These are phyloP conservation scores for Cyberlindnera xishuangbannaensis DNA, from an alignment of 805 yeast species.

Conservation along the genomic window DNA sequence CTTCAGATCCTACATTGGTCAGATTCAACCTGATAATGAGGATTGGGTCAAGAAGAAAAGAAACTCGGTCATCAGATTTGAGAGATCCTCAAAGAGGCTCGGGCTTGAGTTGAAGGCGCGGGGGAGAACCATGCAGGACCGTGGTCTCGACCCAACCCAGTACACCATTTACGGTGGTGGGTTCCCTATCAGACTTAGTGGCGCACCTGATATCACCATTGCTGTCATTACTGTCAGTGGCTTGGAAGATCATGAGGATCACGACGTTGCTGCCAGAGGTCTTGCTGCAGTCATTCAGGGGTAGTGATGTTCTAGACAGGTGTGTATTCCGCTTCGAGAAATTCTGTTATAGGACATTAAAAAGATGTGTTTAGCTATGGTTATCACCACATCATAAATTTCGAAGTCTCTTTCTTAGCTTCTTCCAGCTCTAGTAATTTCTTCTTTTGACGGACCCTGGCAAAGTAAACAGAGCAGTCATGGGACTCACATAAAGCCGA, in stretches of 20 bases:
- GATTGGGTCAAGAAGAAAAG: constrained; percentile 46
- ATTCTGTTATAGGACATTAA: neutral
- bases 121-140: constrained; percentile 33
- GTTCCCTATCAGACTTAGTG: constrained; percentile 38
- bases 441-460: constrained; percentile 38
- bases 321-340: no score
- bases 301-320: no score
- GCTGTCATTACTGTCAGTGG: constrained; percentile 54
- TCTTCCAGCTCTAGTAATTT: constrained; percentile 22
- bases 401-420: constrained; percentile 4
- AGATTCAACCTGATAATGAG: constrained; percentile 43
- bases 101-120: constrained; percentile 37
- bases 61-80: constrained; percentile 42
- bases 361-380: neutral
- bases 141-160: constrained; percentile 35
- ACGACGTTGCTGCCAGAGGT: constrained; percentile 37
- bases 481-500: constrained; percentile 47
- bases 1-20: constrained; percentile 34
- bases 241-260: constrained; percentile 49
- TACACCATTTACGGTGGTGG: constrained; percentile 55
- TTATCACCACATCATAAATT: constrained; percentile 10
- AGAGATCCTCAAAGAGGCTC: constrained; percentile 41
- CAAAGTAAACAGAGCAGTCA: constrained; percentile 61
- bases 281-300: neutral
- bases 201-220: constrained; percentile 28